Base-by-base conservation (phyloP, 371 early-diverging fungal genomes). In the Mucor ambiguus region DNA sequence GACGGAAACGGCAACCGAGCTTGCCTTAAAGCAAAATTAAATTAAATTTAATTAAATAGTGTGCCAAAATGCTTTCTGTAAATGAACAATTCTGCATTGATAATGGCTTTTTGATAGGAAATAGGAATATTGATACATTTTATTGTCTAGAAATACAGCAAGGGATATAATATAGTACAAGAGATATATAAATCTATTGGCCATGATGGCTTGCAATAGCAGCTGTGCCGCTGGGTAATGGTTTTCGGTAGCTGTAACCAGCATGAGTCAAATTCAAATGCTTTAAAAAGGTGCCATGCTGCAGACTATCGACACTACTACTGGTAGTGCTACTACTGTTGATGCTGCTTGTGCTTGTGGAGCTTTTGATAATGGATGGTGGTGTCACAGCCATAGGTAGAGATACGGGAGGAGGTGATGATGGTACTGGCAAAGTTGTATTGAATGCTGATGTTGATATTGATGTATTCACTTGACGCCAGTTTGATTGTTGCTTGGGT, bases 381-480 rank as follows among this genome's bases (percentile, higher is more conserved):
- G 20, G 32, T 44, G 46, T 58, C 22, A 58, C n/a, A 38, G n/a
- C 38, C 37, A 20, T 37, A 16, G 58, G 24, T 48, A 20, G 3
- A 32, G 61, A 3, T 7, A 46, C 20, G 18, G 22, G 30, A 33
- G 56, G 56, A 10, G 33, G 18, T n/a, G 46, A 18, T 29, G 52
- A 14, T 44, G 33, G 18, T 35, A 41, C 7, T 54, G 14, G 18
- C 10, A 20, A 24, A 52, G 38, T 22, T 11, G 41, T 29, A 38
- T 38, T 20, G 12, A 22, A 29, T 57, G 59, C 60, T 33, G 67
- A 69, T 8, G 61, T 60, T 8, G 67, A 69, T 8, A 59, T 60
- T 8, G 61, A 54, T 37, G 71, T 67, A 49, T 60, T 62, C 41
- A 70, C 64, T 29, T 73, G 71, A 11, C 64, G 60, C 73, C 73